Evolutionary conservation across 192 early-diverging fungal species (phyloP).

Genomic region (Coemansia sp.): DNA sequence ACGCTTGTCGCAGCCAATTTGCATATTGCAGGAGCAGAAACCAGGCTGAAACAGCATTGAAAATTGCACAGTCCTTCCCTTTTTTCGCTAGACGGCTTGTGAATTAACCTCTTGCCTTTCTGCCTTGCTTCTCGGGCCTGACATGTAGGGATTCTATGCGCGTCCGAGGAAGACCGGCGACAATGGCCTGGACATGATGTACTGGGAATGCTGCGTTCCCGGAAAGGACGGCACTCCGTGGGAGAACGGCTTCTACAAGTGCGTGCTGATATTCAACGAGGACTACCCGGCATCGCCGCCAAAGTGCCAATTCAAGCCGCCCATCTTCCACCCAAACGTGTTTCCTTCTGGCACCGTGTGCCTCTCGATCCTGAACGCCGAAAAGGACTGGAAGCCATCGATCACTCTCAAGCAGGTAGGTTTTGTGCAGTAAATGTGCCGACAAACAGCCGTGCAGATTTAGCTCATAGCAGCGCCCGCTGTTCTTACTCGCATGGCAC

Average conservation of each 20-base stretch:
- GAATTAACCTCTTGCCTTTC: background rate
- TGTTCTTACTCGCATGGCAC: no score
- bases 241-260: conserved; percentile 87
- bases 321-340: conserved; percentile 92
- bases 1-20: background rate
- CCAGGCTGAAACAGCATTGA: no score
- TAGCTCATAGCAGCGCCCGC: no score
- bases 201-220: conserved; percentile 79
- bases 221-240: conserved; percentile 70
- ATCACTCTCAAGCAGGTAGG: conserved; percentile 89
- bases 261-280: conserved; percentile 78
- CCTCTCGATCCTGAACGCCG: conserved; percentile 92
- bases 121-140: background rate
- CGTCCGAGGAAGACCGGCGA: conserved; percentile 81
- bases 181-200: conserved; percentile 77
- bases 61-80: no score
- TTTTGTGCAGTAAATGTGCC: background rate
- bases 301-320: conserved; percentile 76
- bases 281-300: conserved; percentile 88
- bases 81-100: no score
- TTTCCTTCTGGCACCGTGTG: conserved; percentile 98
- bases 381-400: conserved; percentile 91
- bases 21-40: no score
- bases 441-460: background rate
- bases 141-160: conserved; percentile 79